phyloP scores from a whole-genome alignment of 345 rosid genomes.

The Citrus sinensis region DVS_A1.0 CM039163.1:12372501-12373000 shows the following conservation, averaged over 20 bases:
- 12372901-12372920: too few species aligned
- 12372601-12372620: background rate
- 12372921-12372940: too few species aligned
- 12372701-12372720: background rate
- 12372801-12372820: too few species aligned
- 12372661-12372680: background rate
- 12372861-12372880: too few species aligned
- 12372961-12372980: too few species aligned
- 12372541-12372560: background rate
- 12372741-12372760: background rate
- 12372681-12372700: background rate
- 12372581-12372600: background rate
- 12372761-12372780: background rate
- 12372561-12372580: background rate
- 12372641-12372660: background rate
- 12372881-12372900: too few species aligned
- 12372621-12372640: too few species aligned
- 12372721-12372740: constrained; percentile 1
- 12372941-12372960: too few species aligned
- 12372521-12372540: background rate
- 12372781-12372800: too few species aligned
- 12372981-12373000: too few species aligned
- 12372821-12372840: too few species aligned
- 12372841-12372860: too few species aligned
- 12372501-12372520: background rate